phyloP scores from a whole-genome alignment of 345 rosid genomes.

The Syzygium oleosum region DNA sequence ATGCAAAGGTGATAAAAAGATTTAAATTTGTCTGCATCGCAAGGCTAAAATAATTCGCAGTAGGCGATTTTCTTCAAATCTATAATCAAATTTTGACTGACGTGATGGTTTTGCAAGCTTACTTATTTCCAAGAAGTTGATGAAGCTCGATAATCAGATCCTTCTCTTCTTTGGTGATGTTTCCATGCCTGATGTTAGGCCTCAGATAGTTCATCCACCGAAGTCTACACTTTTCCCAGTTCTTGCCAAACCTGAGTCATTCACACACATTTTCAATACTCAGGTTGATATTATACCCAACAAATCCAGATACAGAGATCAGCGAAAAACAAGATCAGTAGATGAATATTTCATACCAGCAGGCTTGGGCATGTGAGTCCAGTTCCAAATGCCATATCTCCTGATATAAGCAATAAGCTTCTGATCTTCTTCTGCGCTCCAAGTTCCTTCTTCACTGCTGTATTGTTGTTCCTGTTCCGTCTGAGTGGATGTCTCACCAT shows the following conservation, averaged over 20 bases:
- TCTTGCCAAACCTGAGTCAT: constrained; percentile 1
- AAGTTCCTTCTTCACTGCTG: background rate
- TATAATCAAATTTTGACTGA: background rate
- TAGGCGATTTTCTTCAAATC: background rate
- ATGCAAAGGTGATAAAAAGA: background rate
- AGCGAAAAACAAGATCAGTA: background rate
- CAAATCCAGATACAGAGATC: background rate
- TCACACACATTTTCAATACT: background rate
- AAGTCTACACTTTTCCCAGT: constrained; percentile 9
- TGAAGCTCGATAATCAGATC: background rate
- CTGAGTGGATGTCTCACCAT: background rate
- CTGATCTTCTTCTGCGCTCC: constrained; percentile 6
- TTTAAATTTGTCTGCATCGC: background rate
- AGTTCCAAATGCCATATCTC: constrained; percentile 9
- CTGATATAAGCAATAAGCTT: constrained; percentile 4
- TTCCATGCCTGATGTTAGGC: constrained; percentile 4
- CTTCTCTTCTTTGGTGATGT: constrained; percentile 3
- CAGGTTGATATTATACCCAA: background rate
- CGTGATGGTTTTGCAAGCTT: background rate
- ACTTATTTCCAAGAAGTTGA: background rate
- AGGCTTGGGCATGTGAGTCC: constrained; percentile 2
- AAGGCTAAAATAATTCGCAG: background rate
- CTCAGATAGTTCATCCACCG: constrained; percentile 12
- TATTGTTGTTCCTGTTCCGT: background rate
- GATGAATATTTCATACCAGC: background rate